Conservation (phyloP, 176 grass and related monocot species). For the Alopecurus myosuroides region DNA sequence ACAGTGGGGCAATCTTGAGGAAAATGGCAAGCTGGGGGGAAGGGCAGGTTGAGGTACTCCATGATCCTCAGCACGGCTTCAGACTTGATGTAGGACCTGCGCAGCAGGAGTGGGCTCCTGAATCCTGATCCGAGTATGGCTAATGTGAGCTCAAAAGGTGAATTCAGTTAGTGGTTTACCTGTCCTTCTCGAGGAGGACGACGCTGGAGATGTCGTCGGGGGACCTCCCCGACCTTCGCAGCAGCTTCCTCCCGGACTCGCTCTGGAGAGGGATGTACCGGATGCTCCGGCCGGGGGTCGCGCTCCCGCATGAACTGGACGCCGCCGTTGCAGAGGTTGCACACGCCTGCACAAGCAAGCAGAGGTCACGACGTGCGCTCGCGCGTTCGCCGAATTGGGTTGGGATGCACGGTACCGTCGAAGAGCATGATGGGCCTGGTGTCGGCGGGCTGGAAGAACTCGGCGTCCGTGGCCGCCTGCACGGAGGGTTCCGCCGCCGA, state of each 20-base stretch:
- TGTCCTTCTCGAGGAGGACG: slow-evolving; percentile 81
- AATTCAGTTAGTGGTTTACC: slow-evolving; percentile 12
- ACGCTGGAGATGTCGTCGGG: slow-evolving; percentile 96
- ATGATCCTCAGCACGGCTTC: slow-evolving; percentile 93
- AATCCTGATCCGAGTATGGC: neutral
- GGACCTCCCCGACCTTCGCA: slow-evolving; percentile 63
- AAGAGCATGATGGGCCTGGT: slow-evolving; percentile 84
- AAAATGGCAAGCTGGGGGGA: slow-evolving; percentile 72
- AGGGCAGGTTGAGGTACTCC: slow-evolving; percentile 81
- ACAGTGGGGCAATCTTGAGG: slow-evolving; percentile 63
- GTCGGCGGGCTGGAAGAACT: slow-evolving; percentile 71
- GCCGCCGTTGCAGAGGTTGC: slow-evolving; percentile 93
- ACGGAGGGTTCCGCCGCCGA: slow-evolving; percentile 27
- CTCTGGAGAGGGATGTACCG: slow-evolving; percentile 71
- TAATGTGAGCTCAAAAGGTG: neutral
- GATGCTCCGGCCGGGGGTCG: slow-evolving; percentile 70
- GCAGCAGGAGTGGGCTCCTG: neutral
- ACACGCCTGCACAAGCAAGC: slow-evolving; percentile 41
- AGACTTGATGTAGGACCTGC: slow-evolving; percentile 87
- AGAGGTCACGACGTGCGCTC: neutral
- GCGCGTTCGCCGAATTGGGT: neutral
- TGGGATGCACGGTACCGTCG: slow-evolving; percentile 42
- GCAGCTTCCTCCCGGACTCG: slow-evolving; percentile 74
- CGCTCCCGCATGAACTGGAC: slow-evolving; percentile 62
- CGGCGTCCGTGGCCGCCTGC: slow-evolving; percentile 47